phyloP scores from a whole-genome alignment of 768 basidiomycete species.

The Tremella mesenterica region DNA sequence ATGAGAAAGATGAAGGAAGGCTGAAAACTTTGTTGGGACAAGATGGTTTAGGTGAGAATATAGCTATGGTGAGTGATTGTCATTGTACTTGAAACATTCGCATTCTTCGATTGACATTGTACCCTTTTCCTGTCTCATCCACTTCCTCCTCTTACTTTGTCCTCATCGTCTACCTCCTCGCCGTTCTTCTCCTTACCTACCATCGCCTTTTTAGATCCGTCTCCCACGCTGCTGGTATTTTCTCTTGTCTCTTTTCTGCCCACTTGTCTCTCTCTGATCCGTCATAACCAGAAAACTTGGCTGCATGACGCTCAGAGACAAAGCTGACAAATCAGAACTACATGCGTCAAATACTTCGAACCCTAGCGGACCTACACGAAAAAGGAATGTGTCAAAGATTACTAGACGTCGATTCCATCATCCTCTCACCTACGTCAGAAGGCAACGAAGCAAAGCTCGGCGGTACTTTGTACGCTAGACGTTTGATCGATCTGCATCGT shows the following conservation, averaged over 20 bases:
- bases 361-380: conserved; percentile 31
- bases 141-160: too few relatives aligned
- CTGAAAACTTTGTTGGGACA: conserved; percentile 25
- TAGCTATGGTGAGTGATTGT: conserved; percentile 17
- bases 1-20: conserved; percentile 17
- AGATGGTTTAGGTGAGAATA: conserved; percentile 26
- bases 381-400: conserved; percentile 27
- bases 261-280: too few relatives aligned
- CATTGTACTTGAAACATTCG: neutral
- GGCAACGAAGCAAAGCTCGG: conserved; percentile 61
- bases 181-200: too few relatives aligned
- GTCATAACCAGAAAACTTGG: too few relatives aligned
- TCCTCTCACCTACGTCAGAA: conserved; percentile 29
- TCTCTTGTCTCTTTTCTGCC: too few relatives aligned
- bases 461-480: conserved; percentile 62
- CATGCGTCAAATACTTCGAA: conserved; percentile 28
- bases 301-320: too few relatives aligned
- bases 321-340: conserved; percentile 19
- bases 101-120: too few relatives aligned
- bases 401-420: conserved; percentile 34
- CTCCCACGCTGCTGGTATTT: too few relatives aligned
- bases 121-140: too few relatives aligned
- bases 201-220: too few relatives aligned
- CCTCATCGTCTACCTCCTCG: too few relatives aligned
- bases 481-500: conserved; percentile 67